These are phyloP conservation scores for Penicillium diatomitis DNA, from an alignment of 495 filamentous ascomycete genomes.

Conservation along the genomic window DNA sequence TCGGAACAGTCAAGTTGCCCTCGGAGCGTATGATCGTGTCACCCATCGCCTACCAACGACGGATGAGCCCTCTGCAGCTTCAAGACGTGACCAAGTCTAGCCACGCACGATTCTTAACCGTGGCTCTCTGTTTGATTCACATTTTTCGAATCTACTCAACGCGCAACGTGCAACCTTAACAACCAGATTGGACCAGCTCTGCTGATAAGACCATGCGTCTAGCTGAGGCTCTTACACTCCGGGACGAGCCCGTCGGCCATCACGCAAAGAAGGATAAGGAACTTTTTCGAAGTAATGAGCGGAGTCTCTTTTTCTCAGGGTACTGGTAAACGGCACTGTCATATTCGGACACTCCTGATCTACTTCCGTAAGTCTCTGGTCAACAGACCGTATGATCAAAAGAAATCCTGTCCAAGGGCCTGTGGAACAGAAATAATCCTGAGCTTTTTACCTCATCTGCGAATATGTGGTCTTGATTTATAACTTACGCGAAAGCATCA, in stretches of 20 bases:
- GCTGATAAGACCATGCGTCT: not conserved
- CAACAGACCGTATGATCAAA: too few species aligned
- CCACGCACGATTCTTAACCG: slow-evolving; percentile 3
- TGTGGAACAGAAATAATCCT: too few species aligned
- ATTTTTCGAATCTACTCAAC: slow-evolving; percentile 8
- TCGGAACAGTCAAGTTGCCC: slow-evolving; percentile 3
- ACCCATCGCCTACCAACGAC: slow-evolving; percentile 4
- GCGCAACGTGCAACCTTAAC: slow-evolving; percentile 8
- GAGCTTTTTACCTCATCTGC: too few species aligned
- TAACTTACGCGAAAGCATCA: too few species aligned
- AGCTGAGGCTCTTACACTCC: slow-evolving; percentile 1
- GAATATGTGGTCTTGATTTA: too few species aligned
- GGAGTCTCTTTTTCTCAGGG: too few species aligned
- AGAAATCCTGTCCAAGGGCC: too few species aligned
- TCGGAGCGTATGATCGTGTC: slow-evolving; percentile 4
- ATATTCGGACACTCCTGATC: too few species aligned
- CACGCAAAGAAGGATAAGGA: slow-evolving; percentile 2
- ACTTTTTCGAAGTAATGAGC: too few species aligned
- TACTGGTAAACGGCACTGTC: too few species aligned
- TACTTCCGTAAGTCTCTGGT: too few species aligned
- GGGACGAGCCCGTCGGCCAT: slow-evolving; percentile 1
- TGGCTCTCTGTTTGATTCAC: slow-evolving; percentile 8
- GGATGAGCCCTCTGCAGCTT: slow-evolving; percentile 4
- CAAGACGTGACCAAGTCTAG: slow-evolving; percentile 4
- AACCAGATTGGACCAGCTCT: slow-evolving; percentile 1